Evolutionary conservation across 805 yeast species (phyloP), one percentile per base, ranked within the genome.

Genomic region (Ogataea allantospora): DNA sequence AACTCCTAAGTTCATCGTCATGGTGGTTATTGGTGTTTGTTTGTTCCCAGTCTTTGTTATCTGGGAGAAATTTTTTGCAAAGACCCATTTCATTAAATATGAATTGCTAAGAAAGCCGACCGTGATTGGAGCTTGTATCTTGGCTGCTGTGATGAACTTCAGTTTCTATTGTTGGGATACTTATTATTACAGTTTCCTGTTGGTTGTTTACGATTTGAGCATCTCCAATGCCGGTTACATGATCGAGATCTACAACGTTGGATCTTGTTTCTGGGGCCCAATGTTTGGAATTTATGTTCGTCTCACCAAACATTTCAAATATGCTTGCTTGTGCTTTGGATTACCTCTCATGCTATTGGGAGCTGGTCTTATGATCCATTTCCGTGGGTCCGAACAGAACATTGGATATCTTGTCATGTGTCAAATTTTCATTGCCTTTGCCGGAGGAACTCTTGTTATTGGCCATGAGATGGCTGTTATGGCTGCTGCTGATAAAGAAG

Each of bases 1-100:
- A 10, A 63, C 63, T 41, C 69, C 70, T 14, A 59, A 63, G 33
- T 54, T 70, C 52, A 70, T 70, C 43, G 73, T 67, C 20, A 66
- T 69, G 73, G 46, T 67, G 16, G 58, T 65, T 28, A 57, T 67
- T 43, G 74, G 75, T 42, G 60, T 62, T 27, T 40, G 60, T 3
- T 39, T 68, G 6, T 49, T 69, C 38, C 55, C 66, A 16, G 41
- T 44, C 6, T 68, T 61, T 40, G 54, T 53, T 5, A 27, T 65
- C 16, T 67, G 63, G 52, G 74, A 70, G 49, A 49, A 52, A 33
- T 58, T 35, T 35, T 48, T 53, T 22, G 62, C 63, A 20, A 43
- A 38, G 17, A 36, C 40, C 8, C 58, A 48, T 22, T 57, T 60
- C 44, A 50, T 60, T 28, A 43, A 45, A 15, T 60, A 47, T 47